phyloP scores from a whole-genome alignment of 129 eudicot genomes.

The Helianthus annuus region DNA sequence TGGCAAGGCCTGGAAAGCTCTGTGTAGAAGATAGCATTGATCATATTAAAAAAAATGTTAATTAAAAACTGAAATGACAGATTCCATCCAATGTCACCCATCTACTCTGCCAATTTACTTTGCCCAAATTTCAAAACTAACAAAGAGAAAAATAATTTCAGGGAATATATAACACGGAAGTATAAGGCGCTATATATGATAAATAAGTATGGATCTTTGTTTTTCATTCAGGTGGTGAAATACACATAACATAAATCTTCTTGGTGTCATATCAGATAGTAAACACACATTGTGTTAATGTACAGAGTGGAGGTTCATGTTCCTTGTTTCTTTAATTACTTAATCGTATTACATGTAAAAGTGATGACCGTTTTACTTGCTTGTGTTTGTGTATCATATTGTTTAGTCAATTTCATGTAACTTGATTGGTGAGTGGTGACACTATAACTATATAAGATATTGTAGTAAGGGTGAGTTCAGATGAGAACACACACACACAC shows the following conservation, averaged over 20 bases:
- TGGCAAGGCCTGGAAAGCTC: background rate
- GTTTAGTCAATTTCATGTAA: too few species aligned
- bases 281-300: conserved; percentile 6
- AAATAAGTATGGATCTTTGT: background rate
- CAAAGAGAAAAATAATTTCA: background rate
- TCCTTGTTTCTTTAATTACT: background rate
- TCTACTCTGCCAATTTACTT: background rate
- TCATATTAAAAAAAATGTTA: background rate
- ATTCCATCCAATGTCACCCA: background rate
- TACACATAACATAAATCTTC: background rate
- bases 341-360: background rate
- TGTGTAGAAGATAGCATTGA: background rate
- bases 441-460: too few species aligned
- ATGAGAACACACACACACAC: background rate
- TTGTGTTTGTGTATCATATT: too few species aligned
- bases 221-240: background rate
- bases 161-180: background rate
- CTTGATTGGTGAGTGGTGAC: too few species aligned
- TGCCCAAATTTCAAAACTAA: background rate
- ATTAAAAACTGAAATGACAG: too few species aligned
- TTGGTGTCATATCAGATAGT: background rate
- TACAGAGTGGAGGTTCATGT: conserved; percentile 4
- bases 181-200: background rate
- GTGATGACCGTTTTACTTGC: background rate
- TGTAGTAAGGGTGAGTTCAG: too few species aligned